Evolutionary conservation across 2,329 filamentous ascomycete genomes (phyloP).

Genomic region (Fusarium graminum): DNA sequence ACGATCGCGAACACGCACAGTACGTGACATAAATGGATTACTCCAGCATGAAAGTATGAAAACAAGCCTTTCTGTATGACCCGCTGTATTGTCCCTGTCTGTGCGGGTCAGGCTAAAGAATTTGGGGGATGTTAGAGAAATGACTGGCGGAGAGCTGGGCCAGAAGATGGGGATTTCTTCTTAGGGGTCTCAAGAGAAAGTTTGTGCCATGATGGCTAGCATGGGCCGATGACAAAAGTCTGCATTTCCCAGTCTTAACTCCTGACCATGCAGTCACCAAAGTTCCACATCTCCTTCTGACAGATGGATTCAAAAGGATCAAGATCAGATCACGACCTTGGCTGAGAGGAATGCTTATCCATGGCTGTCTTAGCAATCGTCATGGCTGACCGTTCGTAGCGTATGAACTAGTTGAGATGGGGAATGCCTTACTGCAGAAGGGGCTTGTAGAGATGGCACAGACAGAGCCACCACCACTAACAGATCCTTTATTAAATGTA

Average conservation of each 20-base stretch:
- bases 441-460: conserved; percentile 14
- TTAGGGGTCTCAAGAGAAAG: conserved; percentile 26
- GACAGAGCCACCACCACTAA: conserved; percentile 29
- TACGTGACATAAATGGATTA: conserved; percentile 9
- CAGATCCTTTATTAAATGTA: conserved; percentile 18
- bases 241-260: conserved; percentile 8
- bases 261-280: conserved; percentile 36
- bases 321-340: not conserved
- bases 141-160: conserved; percentile 30
- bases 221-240: conserved; percentile 27
- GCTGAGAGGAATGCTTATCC: conserved; percentile 33
- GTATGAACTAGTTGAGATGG: conserved; percentile 29
- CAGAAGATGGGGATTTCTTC: conserved; percentile 29
- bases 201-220: conserved; percentile 24
- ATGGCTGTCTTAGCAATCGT: conserved; percentile 18
- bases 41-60: conserved; percentile 28
- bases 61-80: conserved; percentile 48
- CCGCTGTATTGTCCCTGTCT: conserved; percentile 37
- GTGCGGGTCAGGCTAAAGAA: conserved; percentile 34
- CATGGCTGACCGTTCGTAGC: conserved; percentile 37
- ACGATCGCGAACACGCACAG: conserved; percentile 16
- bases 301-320: conserved; percentile 14
- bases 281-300: conserved; percentile 10
- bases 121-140: conserved; percentile 36
- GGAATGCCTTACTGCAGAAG: conserved; percentile 16